These are phyloP conservation scores for Eustoma russellianum DNA, from an alignment of 257 asterid species.

Conservation along the genomic window DNA sequence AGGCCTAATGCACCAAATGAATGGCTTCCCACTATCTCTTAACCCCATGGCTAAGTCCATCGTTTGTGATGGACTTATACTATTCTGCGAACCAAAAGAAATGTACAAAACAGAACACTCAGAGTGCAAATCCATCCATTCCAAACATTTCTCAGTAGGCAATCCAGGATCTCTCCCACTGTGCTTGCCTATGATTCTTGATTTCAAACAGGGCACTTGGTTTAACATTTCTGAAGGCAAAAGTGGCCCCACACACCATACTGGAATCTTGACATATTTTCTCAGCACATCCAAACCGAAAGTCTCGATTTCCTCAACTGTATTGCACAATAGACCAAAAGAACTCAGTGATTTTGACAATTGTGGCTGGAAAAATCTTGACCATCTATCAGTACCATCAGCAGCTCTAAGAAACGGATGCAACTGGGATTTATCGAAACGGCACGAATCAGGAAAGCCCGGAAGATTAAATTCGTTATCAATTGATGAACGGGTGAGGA, in stretches of 20 bases:
- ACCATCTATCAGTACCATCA: constrained; percentile 74
- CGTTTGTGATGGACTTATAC: constrained; percentile 64
- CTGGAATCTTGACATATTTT: constrained; percentile 39
- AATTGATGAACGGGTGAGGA: constrained; percentile 44
- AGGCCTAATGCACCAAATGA: constrained; percentile 77
- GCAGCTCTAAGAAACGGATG: constrained; percentile 53
- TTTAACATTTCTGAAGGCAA: constrained; percentile 45
- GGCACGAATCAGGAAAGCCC: constrained; percentile 48
- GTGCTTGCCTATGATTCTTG: constrained; percentile 23
- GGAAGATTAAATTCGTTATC: constrained; percentile 37
- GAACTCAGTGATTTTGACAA: constrained; percentile 30
- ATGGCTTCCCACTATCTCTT: constrained; percentile 48
- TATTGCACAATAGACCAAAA: constrained; percentile 53
- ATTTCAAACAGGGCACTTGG: constrained; percentile 1
- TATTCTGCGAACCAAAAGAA: constrained; percentile 95
- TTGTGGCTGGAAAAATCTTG: constrained; percentile 53
- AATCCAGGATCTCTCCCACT: constrained; percentile 57
- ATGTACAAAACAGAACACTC: constrained; percentile 54
- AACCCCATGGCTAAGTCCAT: constrained; percentile 74
- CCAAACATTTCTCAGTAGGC: constrained; percentile 54
- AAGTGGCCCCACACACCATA: constrained; percentile 85
- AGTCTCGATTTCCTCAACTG: constrained; percentile 66
- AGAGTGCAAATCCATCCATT: constrained; percentile 47
- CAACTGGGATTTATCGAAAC: constrained; percentile 42
- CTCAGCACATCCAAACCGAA: constrained; percentile 37